phyloP scores from a whole-genome alignment of 495 filamentous ascomycete genomes.

The Penicillium ochrochloron region DNA sequence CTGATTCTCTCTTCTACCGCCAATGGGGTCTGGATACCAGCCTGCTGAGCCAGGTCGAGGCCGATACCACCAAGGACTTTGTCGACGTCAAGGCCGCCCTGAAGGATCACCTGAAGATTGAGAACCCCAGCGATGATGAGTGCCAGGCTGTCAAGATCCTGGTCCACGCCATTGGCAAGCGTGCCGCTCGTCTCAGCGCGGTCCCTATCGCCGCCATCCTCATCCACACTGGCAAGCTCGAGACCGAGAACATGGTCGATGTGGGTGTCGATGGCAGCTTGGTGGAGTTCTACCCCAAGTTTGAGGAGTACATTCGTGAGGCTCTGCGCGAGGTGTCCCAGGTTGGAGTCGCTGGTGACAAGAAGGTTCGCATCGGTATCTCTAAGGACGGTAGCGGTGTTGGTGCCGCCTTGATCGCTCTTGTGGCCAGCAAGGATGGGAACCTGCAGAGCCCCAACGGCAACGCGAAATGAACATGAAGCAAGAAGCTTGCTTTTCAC shows the following conservation, averaged over 20 bases:
- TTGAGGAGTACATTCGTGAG: constrained; percentile 77
- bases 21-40: constrained; percentile 91
- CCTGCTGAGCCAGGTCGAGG: constrained; percentile 79
- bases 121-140: constrained; percentile 72
- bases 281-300: constrained; percentile 90
- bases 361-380: constrained; percentile 85
- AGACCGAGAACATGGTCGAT: constrained; percentile 70
- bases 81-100: constrained; percentile 73
- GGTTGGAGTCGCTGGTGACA: constrained; percentile 73
- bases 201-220: constrained; percentile 85
- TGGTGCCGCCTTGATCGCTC: constrained; percentile 87
- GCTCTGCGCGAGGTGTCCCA: constrained; percentile 70
- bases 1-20: constrained; percentile 67
- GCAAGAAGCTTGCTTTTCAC: not conserved
- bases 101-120: constrained; percentile 72
- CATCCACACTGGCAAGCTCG: constrained; percentile 70
- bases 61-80: constrained; percentile 68
- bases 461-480: constrained; percentile 19
- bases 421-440: constrained; percentile 61
- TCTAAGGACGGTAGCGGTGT: constrained; percentile 94
- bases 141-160: constrained; percentile 81
- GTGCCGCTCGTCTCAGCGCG: constrained; percentile 85
- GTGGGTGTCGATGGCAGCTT: constrained; percentile 89
- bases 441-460: constrained; percentile 25
- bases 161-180: constrained; percentile 81